A percentile compares a stretch with the other conserved stretches of the same genome.
These are phyloP conservation scores for Aegle marmelos DNA, from an alignment of 345 rosid genomes.

Conservation along the genomic window DNA sequence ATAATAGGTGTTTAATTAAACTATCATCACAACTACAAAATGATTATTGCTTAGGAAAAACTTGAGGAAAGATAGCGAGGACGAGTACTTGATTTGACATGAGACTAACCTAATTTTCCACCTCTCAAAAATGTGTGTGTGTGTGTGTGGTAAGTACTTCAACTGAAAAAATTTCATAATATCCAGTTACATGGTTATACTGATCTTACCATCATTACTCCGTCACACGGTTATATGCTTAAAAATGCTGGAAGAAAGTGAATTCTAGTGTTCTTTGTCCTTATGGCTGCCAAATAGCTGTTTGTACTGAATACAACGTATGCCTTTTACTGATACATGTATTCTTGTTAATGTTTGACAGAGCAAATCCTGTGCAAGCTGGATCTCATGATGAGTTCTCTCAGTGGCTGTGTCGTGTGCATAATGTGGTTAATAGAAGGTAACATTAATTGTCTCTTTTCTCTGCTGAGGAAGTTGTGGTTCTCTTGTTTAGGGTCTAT, in stretches of 20 bases:
- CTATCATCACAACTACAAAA: not conserved
- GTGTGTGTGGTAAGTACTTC: no score
- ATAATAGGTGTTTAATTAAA: not conserved
- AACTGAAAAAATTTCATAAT: not conserved
- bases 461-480: not conserved
- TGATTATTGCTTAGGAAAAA: not conserved
- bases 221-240: not conserved
- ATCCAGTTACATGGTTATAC: not conserved
- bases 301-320: not conserved
- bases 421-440: constrained; percentile 95
- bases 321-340: not conserved
- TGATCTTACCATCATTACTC: not conserved
- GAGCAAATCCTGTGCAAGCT: constrained; percentile 76
- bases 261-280: not conserved
- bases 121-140: no score
- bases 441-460: constrained; percentile 14
- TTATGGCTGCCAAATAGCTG: not conserved
- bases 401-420: constrained; percentile 84
- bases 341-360: constrained; percentile 26
- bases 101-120: not conserved
- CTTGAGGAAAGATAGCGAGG: not conserved
- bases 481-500: not conserved
- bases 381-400: constrained; percentile 88
- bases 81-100: not conserved
- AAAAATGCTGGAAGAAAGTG: not conserved